Evolutionary conservation across 352 stramenopile species (phyloP).

Genomic region (Globisporangium megalacanthum): DNA sequence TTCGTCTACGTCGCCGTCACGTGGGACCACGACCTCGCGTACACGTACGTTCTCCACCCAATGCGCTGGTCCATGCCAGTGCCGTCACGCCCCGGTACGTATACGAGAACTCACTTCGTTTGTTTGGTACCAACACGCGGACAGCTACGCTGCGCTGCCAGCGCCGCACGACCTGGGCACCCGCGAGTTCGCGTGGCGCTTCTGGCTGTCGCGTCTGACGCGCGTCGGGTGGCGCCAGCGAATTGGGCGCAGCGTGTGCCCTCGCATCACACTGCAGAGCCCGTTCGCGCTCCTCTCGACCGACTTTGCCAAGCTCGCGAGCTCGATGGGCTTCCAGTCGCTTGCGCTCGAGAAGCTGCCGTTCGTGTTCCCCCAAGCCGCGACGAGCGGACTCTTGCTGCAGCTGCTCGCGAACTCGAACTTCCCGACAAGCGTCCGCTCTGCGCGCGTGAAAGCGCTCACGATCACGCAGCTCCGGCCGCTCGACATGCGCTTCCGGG

Average conservation of each 20-base stretch:
- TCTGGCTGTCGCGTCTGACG: constrained; percentile 54
- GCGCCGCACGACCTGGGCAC: constrained; percentile 69
- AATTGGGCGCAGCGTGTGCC: constrained; percentile 53
- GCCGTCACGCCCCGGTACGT: too few relatives aligned
- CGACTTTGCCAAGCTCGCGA: constrained; percentile 80
- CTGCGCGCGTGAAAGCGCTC: constrained; percentile 58
- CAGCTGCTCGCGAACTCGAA: constrained; percentile 81
- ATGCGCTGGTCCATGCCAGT: too few relatives aligned
- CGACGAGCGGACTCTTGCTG: constrained; percentile 55
- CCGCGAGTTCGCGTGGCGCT: constrained; percentile 75
- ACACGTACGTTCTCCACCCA: constrained; percentile 25
- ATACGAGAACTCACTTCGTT: not conserved
- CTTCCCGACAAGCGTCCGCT: constrained; percentile 52
- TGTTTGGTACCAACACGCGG: too few relatives aligned
- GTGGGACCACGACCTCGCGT: constrained; percentile 74
- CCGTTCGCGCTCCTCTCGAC: constrained; percentile 62
- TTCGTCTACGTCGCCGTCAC: constrained; percentile 64
- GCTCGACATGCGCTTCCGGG: constrained; percentile 64
- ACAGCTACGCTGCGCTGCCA: constrained; percentile 51
- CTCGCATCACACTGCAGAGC: constrained; percentile 69
- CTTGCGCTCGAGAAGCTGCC: constrained; percentile 65
- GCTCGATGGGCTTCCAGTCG: constrained; percentile 59
- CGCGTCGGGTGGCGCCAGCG: constrained; percentile 46
- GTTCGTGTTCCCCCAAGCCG: constrained; percentile 73
- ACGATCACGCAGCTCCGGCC: constrained; percentile 67